Evolutionary conservation across 495 filamentous ascomycete genomes (phyloP).

Genomic region (Xylaria flabelliformis): DNA sequence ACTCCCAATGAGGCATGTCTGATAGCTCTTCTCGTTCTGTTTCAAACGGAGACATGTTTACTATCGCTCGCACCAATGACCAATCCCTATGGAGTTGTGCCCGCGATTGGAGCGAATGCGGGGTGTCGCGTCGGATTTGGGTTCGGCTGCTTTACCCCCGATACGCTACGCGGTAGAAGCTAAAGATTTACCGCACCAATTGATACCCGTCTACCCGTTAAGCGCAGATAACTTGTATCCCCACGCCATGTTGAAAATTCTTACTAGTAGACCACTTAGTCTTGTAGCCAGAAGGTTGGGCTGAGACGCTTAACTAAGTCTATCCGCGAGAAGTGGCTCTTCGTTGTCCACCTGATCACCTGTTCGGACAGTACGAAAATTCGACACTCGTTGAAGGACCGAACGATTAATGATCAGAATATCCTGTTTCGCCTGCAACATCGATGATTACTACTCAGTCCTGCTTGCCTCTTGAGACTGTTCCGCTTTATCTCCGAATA

Average conservation of each 20-base stretch:
- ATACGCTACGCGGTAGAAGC: conserved; percentile 9
- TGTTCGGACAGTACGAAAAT: neutral
- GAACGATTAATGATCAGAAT: neutral
- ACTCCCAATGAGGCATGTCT: conserved; percentile 2
- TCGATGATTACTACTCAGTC: neutral
- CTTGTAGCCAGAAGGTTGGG: neutral
- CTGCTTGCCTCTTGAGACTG: neutral
- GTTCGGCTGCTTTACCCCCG: conserved; percentile 31
- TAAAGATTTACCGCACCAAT: conserved; percentile 32
- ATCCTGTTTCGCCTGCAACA: neutral
- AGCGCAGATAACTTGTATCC: neutral
- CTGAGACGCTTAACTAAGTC: conserved; percentile 1
- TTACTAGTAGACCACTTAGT: conserved; percentile 1
- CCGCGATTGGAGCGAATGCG: conserved; percentile 26
- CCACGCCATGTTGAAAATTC: conserved; percentile 12
- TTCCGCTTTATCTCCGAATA: neutral
- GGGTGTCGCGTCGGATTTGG: conserved; percentile 24
- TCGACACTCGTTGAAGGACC: neutral
- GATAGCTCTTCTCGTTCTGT: conserved; percentile 2
- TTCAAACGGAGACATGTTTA: conserved; percentile 22
- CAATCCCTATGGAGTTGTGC: neutral
- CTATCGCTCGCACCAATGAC: conserved; percentile 21
- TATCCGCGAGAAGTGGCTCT: conserved; percentile 9
- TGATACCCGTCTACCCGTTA: neutral
- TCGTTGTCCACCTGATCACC: neutral